A percentile compares a stretch with the other conserved stretches of the same genome.
Conservation (phyloP, 2,329 filamentous ascomycete genomes). For the Nemania abortiva region DNA sequence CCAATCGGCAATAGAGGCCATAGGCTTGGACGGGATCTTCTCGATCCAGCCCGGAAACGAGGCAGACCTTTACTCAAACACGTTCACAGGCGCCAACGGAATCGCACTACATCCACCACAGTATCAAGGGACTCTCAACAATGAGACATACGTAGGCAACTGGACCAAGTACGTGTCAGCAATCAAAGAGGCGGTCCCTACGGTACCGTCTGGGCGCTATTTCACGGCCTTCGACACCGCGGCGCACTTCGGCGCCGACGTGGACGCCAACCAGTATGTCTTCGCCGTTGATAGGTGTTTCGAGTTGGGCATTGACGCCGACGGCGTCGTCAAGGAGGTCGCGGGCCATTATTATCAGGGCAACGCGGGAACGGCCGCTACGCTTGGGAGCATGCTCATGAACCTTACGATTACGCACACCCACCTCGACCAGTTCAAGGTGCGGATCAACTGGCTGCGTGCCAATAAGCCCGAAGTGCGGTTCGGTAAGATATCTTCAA, state of each 20-base stretch:
- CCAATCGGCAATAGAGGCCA: slow-evolving; percentile 46
- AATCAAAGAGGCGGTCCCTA: slow-evolving; percentile 45
- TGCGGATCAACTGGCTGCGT: slow-evolving; percentile 52
- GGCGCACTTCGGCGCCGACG: slow-evolving; percentile 45
- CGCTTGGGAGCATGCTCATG: slow-evolving; percentile 51
- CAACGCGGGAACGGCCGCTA: slow-evolving; percentile 47
- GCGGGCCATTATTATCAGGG: slow-evolving; percentile 56
- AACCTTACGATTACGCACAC: slow-evolving; percentile 46
- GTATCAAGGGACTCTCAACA: slow-evolving; percentile 52
- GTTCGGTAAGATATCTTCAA: slow-evolving; percentile 40
- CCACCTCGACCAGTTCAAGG: slow-evolving; percentile 49
- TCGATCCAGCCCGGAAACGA: slow-evolving; percentile 55
- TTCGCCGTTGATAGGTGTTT: slow-evolving; percentile 51
- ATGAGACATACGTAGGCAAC: slow-evolving; percentile 53
- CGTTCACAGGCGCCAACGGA: slow-evolving; percentile 44
- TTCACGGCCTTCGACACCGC: slow-evolving; percentile 55
- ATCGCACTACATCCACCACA: slow-evolving; percentile 50
- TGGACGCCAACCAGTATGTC: slow-evolving; percentile 43
- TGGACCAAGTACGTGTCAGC: slow-evolving; percentile 52
- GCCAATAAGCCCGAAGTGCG: slow-evolving; percentile 49
- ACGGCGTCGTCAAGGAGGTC: slow-evolving; percentile 51
- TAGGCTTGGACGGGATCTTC: slow-evolving; percentile 52
- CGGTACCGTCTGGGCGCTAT: slow-evolving; percentile 47
- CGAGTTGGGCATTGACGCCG: slow-evolving; percentile 51
- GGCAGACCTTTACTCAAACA: slow-evolving; percentile 51